Percentiles rank a stretch among this genome's conserved stretches.
These are phyloP conservation scores for Acorus gramineus DNA, from an alignment of 106 monocot species.

Conservation along the genomic window DNA sequence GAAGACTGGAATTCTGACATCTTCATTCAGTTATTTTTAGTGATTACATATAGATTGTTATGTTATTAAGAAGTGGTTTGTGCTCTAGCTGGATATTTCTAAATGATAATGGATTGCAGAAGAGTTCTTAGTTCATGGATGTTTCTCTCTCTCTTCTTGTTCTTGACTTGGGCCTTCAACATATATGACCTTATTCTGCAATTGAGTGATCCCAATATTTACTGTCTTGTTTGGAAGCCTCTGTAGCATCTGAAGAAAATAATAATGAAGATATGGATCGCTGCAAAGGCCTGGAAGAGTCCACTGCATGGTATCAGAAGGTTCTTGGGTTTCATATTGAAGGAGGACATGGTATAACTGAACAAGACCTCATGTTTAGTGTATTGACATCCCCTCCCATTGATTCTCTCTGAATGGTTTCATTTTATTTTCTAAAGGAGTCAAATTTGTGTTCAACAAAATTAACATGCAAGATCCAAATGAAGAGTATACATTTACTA, in stretches of 20 bases:
- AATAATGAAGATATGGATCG: conserved; percentile 18
- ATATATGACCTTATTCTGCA: too few relatives aligned
- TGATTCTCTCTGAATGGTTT: neutral
- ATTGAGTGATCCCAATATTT: too few relatives aligned
- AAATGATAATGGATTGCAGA: too few relatives aligned
- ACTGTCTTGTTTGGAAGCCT: conserved; percentile 12
- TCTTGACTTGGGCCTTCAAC: too few relatives aligned
- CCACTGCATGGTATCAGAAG: conserved; percentile 52
- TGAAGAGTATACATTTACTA: conserved; percentile 46
- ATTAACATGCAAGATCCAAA: conserved; percentile 34
- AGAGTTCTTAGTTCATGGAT: too few relatives aligned
- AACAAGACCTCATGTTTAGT: neutral
- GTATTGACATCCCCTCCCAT: neutral
- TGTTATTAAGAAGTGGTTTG: too few relatives aligned
- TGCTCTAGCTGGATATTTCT: too few relatives aligned
- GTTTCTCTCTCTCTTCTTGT: too few relatives aligned
- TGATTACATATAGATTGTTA: too few relatives aligned
- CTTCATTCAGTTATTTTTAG: too few relatives aligned
- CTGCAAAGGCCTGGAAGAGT: conserved; percentile 27
- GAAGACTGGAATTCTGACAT: too few relatives aligned
- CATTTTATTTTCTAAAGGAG: conserved; percentile 31
- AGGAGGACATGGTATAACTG: conserved; percentile 56
- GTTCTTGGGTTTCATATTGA: conserved; percentile 60
- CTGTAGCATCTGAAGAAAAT: conserved; percentile 33
- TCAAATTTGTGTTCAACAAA: conserved; percentile 64